Evolutionary conservation across 2,329 filamentous ascomycete genomes (phyloP), one percentile per base, ranked within the genome.

Genomic region (Aureobasidium uvarum): DNA sequence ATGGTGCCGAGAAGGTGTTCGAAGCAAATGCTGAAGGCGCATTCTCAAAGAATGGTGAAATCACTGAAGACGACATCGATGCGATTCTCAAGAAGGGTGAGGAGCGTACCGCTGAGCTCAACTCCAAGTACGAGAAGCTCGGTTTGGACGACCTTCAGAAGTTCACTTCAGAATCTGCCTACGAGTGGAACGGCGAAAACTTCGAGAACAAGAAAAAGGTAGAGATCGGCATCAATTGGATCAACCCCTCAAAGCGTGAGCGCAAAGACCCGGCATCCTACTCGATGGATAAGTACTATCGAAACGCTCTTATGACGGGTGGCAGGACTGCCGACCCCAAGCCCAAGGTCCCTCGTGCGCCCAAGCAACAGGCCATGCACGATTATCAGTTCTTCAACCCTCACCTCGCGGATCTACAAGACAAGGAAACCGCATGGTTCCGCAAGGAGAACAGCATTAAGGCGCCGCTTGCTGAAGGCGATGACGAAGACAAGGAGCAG

Each of bases 241-340:
- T 99, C 80, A 96, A 99, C 72, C 96, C 95, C 2, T 88, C 94
- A 18, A 99, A 99, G 83, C 93, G 95, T 77, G 96, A 99, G 80
- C 91, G 95, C 73, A 99, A 98, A 77, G 63, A 65, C 45, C 94
- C 98, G 74, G 92, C 97, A 75, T 92, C 92, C 5, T 99, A 99
- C 76, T 97, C 94, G 0, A 96, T 99, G 81, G 96, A 99, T 76
- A 96, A 97, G 77, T 99, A 99, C 80, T 99, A 98, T 79, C 89
- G 94, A 70, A 89, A 96, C 72, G 91, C 92, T 11, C 85, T 99
- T 73, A 90, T 90, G 71, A 95, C 91, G 62, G 87, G 92, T 77
- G 86, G 89, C 41, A 85, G 88, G 52, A 89, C 87, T 28, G 88
- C 91, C 45, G 92, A 97, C 68, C 85, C 90, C 31, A 97, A 97